Evolutionary conservation across 2,329 filamentous ascomycete genomes (phyloP), one percentile per base, ranked within the genome.

Genomic region (Dactylonectria macrodidyma): DNA sequence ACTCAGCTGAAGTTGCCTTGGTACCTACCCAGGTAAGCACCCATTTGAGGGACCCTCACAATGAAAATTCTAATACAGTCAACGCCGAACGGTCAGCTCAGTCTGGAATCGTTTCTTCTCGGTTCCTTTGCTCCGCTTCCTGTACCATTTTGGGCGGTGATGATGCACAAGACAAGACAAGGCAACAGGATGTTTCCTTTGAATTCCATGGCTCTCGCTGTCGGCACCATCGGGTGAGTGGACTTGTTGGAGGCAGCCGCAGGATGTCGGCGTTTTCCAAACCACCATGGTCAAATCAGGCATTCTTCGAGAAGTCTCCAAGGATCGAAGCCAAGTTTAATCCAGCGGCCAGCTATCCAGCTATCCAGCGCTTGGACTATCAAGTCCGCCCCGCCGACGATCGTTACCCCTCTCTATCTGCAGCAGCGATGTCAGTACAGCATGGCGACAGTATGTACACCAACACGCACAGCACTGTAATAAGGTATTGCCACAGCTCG

Each of bases 241-340:
- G 19, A 6, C 11, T n/a, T n/a, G 26, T 30, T 16, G 24, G 26
- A 19, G 26, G 48, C 16, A 14, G 16, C 14, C n/a, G 34, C 11
- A 22, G 8, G 36, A 57, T 38, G 41, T 38, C 55, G 16, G 50
- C 50, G 26, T 38, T 52, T 26, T 8, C 16, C 55, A 12, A 33
- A 34, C 44, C 47, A 24, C 19, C 34, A 26, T 14, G 58, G 48
- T 61, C 52, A n/a, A 57, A 66, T 65, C 66, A 60, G 67, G 67
- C 63, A 69, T 52, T 41, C 22, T 69, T 69, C 67, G 67, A 69
- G 67, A 69, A 54, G 50, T 44, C 22, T 64, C 54, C 47, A 38
- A 46, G 57, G 58, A 38, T 54, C n/a, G 44, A 41, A 19, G 11
- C 50, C 57, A 41, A 30, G 19, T 50, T 46, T 44, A 48, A 48